phyloP scores from a whole-genome alignment of 2,329 filamentous ascomycete genomes.

The Canariomyces notabilis region DNA sequence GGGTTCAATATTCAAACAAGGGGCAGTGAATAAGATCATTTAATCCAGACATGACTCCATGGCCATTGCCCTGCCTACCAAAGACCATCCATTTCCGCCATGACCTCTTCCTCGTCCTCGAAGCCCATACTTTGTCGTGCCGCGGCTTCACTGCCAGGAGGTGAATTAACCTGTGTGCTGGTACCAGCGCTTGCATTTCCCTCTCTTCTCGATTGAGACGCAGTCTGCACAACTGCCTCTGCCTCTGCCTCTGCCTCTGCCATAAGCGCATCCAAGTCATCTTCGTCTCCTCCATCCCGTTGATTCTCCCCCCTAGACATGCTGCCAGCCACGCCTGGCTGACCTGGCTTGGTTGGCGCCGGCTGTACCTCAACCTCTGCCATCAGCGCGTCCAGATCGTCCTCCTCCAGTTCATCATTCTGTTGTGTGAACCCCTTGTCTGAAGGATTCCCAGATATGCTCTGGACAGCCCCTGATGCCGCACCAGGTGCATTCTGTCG shows the following conservation, averaged over 20 bases:
- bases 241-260: slow-evolving; percentile 23
- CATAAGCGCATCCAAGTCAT: slow-evolving; percentile 33
- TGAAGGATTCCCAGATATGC: slow-evolving; percentile 16
- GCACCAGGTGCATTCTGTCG: not conserved
- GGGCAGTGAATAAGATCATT: too few relatives aligned
- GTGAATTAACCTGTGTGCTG: too few relatives aligned
- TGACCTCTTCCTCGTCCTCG: slow-evolving; percentile 53
- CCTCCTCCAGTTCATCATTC: slow-evolving; percentile 24
- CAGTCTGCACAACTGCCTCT: not conserved
- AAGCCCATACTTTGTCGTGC: not conserved
- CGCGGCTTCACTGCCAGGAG: not conserved
- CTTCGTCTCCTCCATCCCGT: slow-evolving; percentile 25
- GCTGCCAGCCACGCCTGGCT: slow-evolving; percentile 7
- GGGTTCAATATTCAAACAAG: not conserved
- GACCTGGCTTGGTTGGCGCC: slow-evolving; percentile 16
- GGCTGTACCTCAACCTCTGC: slow-evolving; percentile 25
- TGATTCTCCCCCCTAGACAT: slow-evolving; percentile 17
- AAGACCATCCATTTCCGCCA: slow-evolving; percentile 58
- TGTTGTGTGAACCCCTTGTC: slow-evolving; percentile 6
- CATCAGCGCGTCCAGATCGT: slow-evolving; percentile 35
- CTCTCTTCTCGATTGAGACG: not conserved
- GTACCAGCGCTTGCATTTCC: not conserved
- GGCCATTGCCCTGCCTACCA: slow-evolving; percentile 36
- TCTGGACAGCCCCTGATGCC: not conserved
- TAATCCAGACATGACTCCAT: too few relatives aligned